phyloP scores from a whole-genome alignment of 352 stramenopile species.

The Globisporangium cederbergense region DNA sequence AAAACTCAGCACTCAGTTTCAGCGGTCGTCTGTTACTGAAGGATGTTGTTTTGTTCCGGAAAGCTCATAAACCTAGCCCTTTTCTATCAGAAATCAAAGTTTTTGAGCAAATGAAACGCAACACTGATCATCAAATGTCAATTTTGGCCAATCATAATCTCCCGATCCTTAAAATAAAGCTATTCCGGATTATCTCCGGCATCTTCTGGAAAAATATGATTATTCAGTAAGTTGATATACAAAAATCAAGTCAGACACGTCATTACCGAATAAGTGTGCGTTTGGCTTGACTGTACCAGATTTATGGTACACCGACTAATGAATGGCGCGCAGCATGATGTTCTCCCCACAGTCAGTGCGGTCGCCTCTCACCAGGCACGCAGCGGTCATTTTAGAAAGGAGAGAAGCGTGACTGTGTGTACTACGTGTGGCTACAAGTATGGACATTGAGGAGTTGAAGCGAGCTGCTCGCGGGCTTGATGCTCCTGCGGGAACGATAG shows the following conservation, averaged over 20 bases:
- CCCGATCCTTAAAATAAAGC: background rate
- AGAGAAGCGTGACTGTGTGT: background rate
- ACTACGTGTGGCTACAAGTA: background rate
- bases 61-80: background rate
- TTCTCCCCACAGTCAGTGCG: too few relatives aligned
- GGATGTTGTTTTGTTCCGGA: background rate
- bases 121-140: background rate
- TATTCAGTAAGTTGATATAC: background rate
- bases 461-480: conserved; percentile 1
- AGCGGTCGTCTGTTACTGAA: too few relatives aligned
- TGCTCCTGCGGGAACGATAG: background rate
- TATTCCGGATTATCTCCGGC: background rate
- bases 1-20: too few relatives aligned
- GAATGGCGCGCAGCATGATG: background rate
- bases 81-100: background rate
- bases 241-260: background rate
- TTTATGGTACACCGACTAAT: background rate
- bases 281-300: background rate
- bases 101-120: background rate
- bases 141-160: background rate
- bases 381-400: too few relatives aligned
- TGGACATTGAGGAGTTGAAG: background rate
- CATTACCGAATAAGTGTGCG: background rate
- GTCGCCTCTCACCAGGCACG: too few relatives aligned
- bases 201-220: background rate